Percentiles rank a stretch among this genome's conserved stretches.
Conservation (phyloP, 257 asterid genomes). For the Handroanthus guayacan region DNA sequence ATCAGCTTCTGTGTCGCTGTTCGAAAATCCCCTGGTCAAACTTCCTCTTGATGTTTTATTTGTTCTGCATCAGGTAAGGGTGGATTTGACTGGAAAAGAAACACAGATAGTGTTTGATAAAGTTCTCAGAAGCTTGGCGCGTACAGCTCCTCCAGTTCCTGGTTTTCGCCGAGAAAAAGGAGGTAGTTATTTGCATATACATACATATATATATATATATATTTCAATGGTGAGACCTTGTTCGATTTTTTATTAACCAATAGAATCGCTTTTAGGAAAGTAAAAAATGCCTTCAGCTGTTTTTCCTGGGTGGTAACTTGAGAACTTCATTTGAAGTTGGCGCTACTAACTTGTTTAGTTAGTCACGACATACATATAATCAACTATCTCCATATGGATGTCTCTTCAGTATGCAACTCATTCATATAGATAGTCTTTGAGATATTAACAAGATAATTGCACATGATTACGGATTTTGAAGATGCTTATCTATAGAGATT, state of each 20-base stretch:
- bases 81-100: constrained; percentile 73
- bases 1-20: constrained; percentile 10
- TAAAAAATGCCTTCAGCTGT: neutral
- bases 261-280: constrained; percentile 11
- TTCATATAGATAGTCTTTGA: neutral
- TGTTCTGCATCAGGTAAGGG: constrained; percentile 65
- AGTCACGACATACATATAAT: neutral
- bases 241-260: neutral
- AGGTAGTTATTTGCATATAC: constrained; percentile 50
- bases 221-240: constrained; percentile 21
- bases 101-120: constrained; percentile 70
- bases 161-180: constrained; percentile 86
- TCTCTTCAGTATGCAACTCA: neutral
- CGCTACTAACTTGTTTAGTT: constrained; percentile 6
- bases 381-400: neutral
- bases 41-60: constrained; percentile 10
- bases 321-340: constrained; percentile 17
- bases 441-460: constrained; percentile 18
- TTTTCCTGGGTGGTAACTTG: constrained; percentile 17
- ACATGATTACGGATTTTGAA: neutral
- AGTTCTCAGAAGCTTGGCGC: constrained; percentile 65
- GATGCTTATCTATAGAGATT: constrained; percentile 8
- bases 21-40: constrained; percentile 21
- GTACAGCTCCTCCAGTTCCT: constrained; percentile 85
- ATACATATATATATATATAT: too few relatives aligned